These are phyloP conservation scores for Seiridium unicorne DNA, from an alignment of 2,329 filamentous ascomycete genomes.

Conservation along the genomic window DNA sequence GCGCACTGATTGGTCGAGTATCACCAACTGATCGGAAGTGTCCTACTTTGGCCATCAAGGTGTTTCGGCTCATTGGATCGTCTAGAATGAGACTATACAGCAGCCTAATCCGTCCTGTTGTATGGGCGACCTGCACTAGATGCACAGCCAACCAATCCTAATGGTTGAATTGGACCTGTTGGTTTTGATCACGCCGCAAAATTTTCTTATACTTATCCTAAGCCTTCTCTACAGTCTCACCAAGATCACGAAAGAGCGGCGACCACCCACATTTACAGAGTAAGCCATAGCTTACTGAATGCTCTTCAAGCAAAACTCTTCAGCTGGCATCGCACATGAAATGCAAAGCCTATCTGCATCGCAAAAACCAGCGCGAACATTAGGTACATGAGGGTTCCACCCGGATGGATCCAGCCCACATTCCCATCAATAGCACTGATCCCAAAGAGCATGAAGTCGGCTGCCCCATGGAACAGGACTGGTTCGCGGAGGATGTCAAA, in stretches of 20 bases:
- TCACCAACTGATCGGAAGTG: background rate
- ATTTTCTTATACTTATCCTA: no score
- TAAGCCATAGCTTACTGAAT: no score
- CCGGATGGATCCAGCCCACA: constrained; percentile 19
- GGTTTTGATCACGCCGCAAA: no score
- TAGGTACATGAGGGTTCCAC: background rate
- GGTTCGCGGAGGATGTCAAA: constrained; percentile 11
- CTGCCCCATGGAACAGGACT: constrained; percentile 16
- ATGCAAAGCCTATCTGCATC: background rate
- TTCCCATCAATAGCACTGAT: constrained; percentile 18
- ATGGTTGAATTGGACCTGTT: no score
- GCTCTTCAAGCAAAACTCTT: background rate
- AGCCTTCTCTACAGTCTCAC: no score
- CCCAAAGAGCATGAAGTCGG: constrained; percentile 14
- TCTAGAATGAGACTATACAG: no score
- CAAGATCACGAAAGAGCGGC: no score
- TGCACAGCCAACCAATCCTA: no score
- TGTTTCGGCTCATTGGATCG: background rate
- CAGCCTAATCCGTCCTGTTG: no score
- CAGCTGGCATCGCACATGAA: background rate
- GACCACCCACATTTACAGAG: no score
- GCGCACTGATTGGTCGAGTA: background rate
- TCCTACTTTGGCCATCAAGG: constrained; percentile 1
- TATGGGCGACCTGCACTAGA: no score
- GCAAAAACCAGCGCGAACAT: background rate